These are phyloP conservation scores for Medicago ruthenica DNA, from an alignment of 306 rosid species.

Conservation along the genomic window DNA sequence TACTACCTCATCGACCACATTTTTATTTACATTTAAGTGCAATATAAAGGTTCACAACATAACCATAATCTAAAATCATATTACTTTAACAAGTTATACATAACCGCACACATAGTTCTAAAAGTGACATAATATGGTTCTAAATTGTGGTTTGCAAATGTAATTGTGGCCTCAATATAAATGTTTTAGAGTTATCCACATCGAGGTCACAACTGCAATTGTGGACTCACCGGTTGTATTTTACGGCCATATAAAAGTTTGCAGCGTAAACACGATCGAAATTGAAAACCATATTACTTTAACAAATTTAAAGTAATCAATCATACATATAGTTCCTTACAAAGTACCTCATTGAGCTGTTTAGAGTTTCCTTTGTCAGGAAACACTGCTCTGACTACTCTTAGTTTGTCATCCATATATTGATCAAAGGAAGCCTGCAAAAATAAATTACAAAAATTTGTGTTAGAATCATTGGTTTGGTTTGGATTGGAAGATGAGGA, in stretches of 20 bases:
- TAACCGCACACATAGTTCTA: too few relatives aligned
- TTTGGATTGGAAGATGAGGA: slow-evolving; percentile 2
- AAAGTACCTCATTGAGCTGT: slow-evolving; percentile 47
- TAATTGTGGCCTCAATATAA: not conserved
- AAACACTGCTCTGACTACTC: slow-evolving; percentile 49
- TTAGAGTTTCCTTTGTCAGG: slow-evolving; percentile 28
- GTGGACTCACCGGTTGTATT: not conserved
- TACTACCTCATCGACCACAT: too few relatives aligned
- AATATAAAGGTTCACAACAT: too few relatives aligned
- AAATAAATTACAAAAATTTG: not conserved
- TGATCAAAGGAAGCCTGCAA: slow-evolving; percentile 64
- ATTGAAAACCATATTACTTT: not conserved
- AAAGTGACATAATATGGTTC: too few relatives aligned
- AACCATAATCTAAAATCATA: too few relatives aligned
- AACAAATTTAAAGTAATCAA: not conserved
- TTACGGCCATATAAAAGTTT: too few relatives aligned
- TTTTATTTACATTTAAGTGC: too few relatives aligned
- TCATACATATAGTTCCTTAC: not conserved
- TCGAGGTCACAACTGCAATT: not conserved
- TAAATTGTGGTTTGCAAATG: too few relatives aligned
- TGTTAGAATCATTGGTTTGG: not conserved
- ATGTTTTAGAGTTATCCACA: too few relatives aligned
- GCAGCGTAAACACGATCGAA: not conserved
- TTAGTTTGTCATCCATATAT: slow-evolving; percentile 48
- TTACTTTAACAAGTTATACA: too few relatives aligned